These are phyloP conservation scores for Phytopythium oedochilum DNA, from an alignment of 352 stramenopile genomes.

Conservation along the genomic window DNA sequence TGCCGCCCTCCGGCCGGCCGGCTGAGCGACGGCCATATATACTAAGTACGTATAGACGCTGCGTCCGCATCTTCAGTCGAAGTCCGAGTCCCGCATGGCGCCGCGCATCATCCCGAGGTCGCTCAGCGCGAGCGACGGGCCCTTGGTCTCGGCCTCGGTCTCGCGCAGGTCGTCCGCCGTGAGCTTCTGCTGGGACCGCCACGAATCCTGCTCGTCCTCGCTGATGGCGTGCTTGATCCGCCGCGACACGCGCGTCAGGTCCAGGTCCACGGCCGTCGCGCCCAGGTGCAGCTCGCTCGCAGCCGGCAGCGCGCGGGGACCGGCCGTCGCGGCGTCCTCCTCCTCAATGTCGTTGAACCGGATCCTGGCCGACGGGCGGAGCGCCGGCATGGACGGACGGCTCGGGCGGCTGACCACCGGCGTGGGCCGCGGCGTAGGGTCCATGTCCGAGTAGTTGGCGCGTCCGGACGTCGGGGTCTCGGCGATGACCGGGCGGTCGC, in stretches of 20 bases:
- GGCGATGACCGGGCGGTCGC: constrained; percentile 11
- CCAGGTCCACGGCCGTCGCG: constrained; percentile 32
- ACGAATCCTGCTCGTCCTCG: constrained; percentile 16
- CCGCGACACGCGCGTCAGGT: constrained; percentile 47
- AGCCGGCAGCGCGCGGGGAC: neutral
- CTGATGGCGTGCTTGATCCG: constrained; percentile 40
- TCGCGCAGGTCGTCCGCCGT: constrained; percentile 47
- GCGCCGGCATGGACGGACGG: constrained; percentile 7
- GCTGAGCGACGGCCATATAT: no score
- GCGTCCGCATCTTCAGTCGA: constrained; percentile 11
- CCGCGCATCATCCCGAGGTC: constrained; percentile 26
- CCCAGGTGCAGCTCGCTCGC: constrained; percentile 12
- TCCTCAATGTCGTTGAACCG: constrained; percentile 65
- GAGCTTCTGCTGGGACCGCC: constrained; percentile 27
- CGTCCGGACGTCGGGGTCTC: constrained; percentile 19
- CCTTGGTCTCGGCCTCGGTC: constrained; percentile 30
- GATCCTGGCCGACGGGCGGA: constrained; percentile 21
- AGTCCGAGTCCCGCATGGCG: constrained; percentile 16
- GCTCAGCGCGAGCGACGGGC: constrained; percentile 32
- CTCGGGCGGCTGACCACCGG: neutral
- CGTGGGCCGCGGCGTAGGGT: constrained; percentile 6
- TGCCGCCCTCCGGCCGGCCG: no score
- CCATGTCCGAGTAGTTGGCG: constrained; percentile 26
- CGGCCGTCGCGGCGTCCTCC: constrained; percentile 27
- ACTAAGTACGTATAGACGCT: no score